Evolutionary conservation across 345 rosid species (phyloP).

Genomic region (Moricandia moricandioides): DNA sequence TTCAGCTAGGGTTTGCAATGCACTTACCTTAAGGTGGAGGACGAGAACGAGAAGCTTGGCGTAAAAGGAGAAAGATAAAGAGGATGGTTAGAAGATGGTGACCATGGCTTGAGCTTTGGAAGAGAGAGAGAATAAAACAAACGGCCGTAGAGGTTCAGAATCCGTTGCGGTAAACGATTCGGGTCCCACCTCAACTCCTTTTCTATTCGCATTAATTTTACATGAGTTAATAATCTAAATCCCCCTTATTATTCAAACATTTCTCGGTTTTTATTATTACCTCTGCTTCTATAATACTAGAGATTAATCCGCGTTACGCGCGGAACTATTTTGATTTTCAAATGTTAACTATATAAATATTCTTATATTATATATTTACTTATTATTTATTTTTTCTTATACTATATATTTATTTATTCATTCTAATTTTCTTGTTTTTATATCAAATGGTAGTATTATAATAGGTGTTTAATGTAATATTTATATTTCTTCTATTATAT

Average conservation of each 20-base stretch:
- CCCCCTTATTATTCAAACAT: background rate
- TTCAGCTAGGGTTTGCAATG: conserved; percentile 33
- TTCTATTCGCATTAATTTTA: background rate
- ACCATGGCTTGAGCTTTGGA: conserved; percentile 28
- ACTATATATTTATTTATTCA: too few species aligned
- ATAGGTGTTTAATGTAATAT: too few species aligned
- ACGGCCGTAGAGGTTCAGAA: conserved; percentile 29
- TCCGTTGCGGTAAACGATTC: conserved; percentile 20
- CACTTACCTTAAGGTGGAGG: conserved; percentile 32
- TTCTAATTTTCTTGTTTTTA: too few species aligned
- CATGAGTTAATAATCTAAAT: background rate
- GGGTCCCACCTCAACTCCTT: background rate
- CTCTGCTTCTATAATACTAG: background rate
- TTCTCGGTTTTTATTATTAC: background rate
- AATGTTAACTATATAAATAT: too few species aligned
- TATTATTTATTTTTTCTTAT: too few species aligned
- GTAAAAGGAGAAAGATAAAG: conserved; percentile 6
- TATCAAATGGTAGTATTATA: too few species aligned
- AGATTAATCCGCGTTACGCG: too few species aligned
- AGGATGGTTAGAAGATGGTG: conserved; percentile 11
- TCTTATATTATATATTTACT: too few species aligned
- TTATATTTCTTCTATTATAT: too few species aligned
- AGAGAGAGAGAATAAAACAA: conserved; percentile 3
- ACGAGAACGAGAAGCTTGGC: conserved; percentile 3
- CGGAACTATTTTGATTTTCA: too few species aligned